Conservation (phyloP, 2,329 filamentous ascomycete species). For the Colletotrichum godetiae region DNA sequence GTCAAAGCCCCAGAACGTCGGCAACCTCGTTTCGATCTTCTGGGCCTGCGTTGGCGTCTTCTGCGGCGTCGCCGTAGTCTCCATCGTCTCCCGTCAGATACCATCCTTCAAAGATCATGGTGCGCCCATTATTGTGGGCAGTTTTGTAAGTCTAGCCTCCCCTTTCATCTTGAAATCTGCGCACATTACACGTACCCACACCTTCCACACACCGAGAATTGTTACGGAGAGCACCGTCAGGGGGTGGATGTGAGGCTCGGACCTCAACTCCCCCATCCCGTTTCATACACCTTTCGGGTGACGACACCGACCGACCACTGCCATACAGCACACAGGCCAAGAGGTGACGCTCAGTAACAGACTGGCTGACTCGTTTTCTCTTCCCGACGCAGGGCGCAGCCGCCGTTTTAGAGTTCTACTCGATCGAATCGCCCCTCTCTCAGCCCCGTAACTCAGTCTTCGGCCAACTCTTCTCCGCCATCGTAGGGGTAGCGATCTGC, state of each 20-base stretch:
- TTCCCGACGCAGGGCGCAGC: conserved; percentile 69
- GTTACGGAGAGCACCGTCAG: neutral
- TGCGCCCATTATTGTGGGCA: conserved; percentile 73
- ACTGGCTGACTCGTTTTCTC: conserved; percentile 3
- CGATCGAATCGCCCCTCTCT: conserved; percentile 77
- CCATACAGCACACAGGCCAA: neutral
- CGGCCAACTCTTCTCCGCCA: conserved; percentile 72
- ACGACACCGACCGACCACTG: neutral
- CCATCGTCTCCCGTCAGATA: conserved; percentile 65
- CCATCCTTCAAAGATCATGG: conserved; percentile 62
- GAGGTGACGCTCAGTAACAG: neutral
- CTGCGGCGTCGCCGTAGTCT: conserved; percentile 68
- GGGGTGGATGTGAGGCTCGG: neutral
- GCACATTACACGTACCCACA: neutral
- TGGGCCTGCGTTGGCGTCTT: conserved; percentile 77
- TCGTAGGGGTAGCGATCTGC: conserved; percentile 70
- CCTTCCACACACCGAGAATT: neutral
- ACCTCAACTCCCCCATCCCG: neutral
- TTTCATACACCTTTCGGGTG: conserved; percentile 13
- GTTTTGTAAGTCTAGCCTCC: conserved; percentile 68
- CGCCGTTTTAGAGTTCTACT: conserved; percentile 80
- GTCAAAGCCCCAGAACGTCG: conserved; percentile 51
- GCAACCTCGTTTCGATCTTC: conserved; percentile 68
- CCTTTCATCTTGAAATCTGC: neutral
- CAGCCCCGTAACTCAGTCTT: conserved; percentile 78